Evolutionary conservation across 306 rosid genomes (phyloP), one percentile per base, ranked within the genome.

Genomic region (Begonia fuchsioides): DNA sequence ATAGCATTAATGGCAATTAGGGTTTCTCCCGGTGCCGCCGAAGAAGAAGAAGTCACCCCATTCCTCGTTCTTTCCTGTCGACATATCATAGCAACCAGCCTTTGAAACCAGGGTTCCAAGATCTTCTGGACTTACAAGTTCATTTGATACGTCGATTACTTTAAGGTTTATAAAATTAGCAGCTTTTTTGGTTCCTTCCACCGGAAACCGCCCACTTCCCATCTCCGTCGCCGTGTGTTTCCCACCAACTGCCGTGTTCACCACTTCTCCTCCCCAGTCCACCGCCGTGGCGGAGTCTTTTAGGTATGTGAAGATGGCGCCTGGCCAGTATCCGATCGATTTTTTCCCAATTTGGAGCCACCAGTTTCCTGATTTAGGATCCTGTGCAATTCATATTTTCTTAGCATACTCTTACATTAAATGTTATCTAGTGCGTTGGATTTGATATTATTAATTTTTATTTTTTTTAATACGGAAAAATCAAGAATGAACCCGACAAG

Each of bases 201-300:
- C 95, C 0, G 98, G 98, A 38, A 90, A 90, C 49, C 57, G 87
- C 18, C 98, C 98, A 39, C 95, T 84, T 0, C 98, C 98, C 98
- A 90, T 90, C 53, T 90, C 85, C 0, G 98, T 90, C 26, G 87
- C 74, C 9, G 98, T 90, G 62, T 90, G 98, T 32, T 77, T 74
- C 13, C 98, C 95, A 15, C 72, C 95, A 11, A 76, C 45, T 59
- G 74, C 62, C 2, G 98, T 76, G 43, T 90, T 90, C 1, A 90
- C 98, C 40, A 90, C 95, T 57, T 90, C 98, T 11, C 98, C 98
- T 62, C 98, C 98, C 98, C 98, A 90, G 39, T 79, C 98, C 12
- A 90, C 71, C 92, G 81, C 81, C 54, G 95, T 76, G 17, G 98
- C 98, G 58, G 94, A 77, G 13, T 90, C 98, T 0, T 86, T 83